Evolutionary conservation across 2,329 filamentous ascomycete genomes (phyloP), one percentile per base, ranked within the genome.

Genomic region (Byssothecium circinans): DNA sequence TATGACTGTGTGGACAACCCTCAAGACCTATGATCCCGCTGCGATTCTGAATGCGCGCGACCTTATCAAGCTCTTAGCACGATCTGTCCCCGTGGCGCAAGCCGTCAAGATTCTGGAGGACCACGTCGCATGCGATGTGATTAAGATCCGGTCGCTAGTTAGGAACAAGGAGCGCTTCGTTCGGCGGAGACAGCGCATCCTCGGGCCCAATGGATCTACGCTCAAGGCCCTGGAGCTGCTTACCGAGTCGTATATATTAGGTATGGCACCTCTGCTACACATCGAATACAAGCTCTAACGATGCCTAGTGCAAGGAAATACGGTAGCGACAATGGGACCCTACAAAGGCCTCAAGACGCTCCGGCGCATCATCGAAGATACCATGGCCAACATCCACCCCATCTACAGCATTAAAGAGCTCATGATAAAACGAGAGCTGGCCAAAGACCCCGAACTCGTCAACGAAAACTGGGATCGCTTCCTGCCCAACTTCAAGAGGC

Each of bases 381-480:
- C 91, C 75, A 97, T 99, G 94, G 83, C 83, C 64, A 99, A 99
- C 68, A 85, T 96, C 47, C 94, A 89, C 62, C 86, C 85, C 1
- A 88, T 89, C 61, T 89, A 99, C 74, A 89, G 95, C 58, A 95
- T 99, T 74, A 97, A 99, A 74, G 87, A 91, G 70, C 79, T 94
- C 57, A 94, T 95, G 90, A 94, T 96, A 70, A 95, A 94, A 76
- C 85, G 88, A 15, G 91, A 96, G 74, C 80, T 96, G 17, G 89
- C 87, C 48, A 95, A 95, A 74, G 90, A 96, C 64, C 90, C 91
- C 0, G 86, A 87, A 35, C 80, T 97, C 18, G 88, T 84, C 42
- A 84, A 87, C 60, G 91, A 97, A 75, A 94, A 85, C 70, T 99
- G 92, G 92, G 91, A 95, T 64, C 84, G 92, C 15, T 99, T 97